Base-by-base conservation (phyloP, 805 yeast species). In the Lachancea sp. region DNA sequence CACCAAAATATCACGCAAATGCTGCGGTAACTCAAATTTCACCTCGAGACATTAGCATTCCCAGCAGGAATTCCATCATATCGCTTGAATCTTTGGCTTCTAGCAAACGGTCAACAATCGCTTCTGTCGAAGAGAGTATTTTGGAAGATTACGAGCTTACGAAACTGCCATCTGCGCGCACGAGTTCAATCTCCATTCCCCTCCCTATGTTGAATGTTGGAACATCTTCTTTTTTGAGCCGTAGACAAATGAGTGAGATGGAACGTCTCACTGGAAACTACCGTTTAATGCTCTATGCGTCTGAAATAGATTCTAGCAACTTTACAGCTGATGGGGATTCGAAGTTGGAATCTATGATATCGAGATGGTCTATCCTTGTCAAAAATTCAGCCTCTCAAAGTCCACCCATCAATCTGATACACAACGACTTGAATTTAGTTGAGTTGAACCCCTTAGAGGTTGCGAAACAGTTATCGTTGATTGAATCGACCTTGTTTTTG, bases 391-490 rank as follows among this genome's bases (percentile, higher is more conserved):
- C 24, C 12, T 3, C 35, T 3, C 20, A 24, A 5, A 20, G 23
- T 15, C 19, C 34, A 3, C 36, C 42, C 5, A 29, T 48, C 15
- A 39, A 41, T 31, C 22, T 41, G n/a, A 36, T 51, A 17, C 50
- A 45, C 22, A 42, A 44, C 19, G 50, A 48, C 16, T 28, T 54
- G 22, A 49, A 50, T 30, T 21, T 62, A 6, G 49, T 56, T 5
- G 68, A 80, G 45, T 68, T 78, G 49, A 82, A 81, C 56, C 80
- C 87, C 0, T 64, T 82, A 49, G 92, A 83, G 51, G 65, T 82
- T 18, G 89, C 92, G 2, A 83, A 82, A 53, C 92, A 83, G 49
- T 63, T 84, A 34, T 83, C 92, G 0, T 62, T 82, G 15, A 74
- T 84, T 45, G 95, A 84, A 55, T 76, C 83, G 2, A 70, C 69